Percentiles rank a stretch among this genome's conserved stretches.
Conservation (phyloP, 805 yeast species). For the Kazachstania martiniae region DNA sequence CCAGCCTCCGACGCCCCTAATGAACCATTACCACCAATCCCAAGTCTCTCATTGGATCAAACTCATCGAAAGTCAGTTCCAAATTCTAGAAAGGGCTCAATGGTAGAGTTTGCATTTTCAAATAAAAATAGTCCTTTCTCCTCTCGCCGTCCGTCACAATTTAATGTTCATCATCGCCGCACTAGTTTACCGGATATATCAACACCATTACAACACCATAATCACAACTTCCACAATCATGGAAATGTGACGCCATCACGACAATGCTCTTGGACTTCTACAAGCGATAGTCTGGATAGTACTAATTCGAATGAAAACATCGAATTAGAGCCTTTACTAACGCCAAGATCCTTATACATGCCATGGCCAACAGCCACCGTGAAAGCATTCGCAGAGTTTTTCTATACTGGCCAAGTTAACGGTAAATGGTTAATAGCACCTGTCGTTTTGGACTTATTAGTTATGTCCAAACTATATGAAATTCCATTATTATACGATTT, state of each 20-base stretch:
- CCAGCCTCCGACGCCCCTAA: constrained; percentile 47
- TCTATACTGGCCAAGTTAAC: constrained; percentile 73
- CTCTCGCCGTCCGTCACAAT: constrained; percentile 16
- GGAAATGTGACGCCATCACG: constrained; percentile 2
- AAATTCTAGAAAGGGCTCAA: constrained; percentile 5
- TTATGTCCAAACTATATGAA: constrained; percentile 54
- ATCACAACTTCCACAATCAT: not conserved
- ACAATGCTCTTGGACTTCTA: constrained; percentile 4
- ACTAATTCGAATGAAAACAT: constrained; percentile 8
- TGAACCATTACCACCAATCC: constrained; percentile 35
- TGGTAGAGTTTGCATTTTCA: constrained; percentile 9
- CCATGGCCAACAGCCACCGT: constrained; percentile 57
- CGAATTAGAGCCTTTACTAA: constrained; percentile 46
- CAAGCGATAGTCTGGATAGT: constrained; percentile 12
- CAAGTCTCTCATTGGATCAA: constrained; percentile 4
- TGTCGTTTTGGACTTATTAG: constrained; percentile 51
- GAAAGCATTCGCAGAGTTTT: constrained; percentile 57
- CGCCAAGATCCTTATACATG: constrained; percentile 58
- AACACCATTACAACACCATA: constrained; percentile 1
- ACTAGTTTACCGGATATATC: constrained; percentile 9
- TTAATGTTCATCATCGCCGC: constrained; percentile 5
- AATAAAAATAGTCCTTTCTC: constrained; percentile 19
- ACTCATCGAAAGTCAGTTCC: constrained; percentile 1
- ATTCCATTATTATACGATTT: constrained; percentile 62
- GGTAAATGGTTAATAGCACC: constrained; percentile 66